These are phyloP conservation scores for Kwoniella heveanensis DNA, from an alignment of 768 basidiomycete species.

Conservation along the genomic window DNA sequence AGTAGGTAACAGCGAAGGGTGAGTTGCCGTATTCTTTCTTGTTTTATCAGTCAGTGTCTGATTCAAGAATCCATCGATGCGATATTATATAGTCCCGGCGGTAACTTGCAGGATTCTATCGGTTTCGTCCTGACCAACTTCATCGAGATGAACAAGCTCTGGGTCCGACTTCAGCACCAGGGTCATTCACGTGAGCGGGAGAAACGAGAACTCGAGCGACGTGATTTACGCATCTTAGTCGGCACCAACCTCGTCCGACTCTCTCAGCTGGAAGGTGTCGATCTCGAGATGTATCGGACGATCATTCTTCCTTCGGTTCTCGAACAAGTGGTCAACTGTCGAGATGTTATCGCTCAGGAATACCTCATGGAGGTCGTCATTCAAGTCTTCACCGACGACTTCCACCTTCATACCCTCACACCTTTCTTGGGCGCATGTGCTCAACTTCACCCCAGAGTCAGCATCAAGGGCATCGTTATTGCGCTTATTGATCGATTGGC, in stretches of 20 bases:
- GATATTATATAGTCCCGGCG: constrained; percentile 65
- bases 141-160: constrained; percentile 99
- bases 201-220: constrained; percentile 93
- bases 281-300: constrained; percentile 83
- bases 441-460: constrained; percentile 94
- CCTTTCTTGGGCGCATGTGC: constrained; percentile 96
- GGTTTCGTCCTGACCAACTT: constrained; percentile 96
- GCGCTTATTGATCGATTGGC: constrained; percentile 95
- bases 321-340: constrained; percentile 97
- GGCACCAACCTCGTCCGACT: constrained; percentile 96
- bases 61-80: too few relatives aligned
- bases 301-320: constrained; percentile 87
- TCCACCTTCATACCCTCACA: constrained; percentile 92
- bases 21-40: constrained; percentile 27
- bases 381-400: constrained; percentile 98
- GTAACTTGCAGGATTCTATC: constrained; percentile 92
- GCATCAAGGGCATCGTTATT: constrained; percentile 98
- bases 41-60: too few relatives aligned
- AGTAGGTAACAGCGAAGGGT: constrained; percentile 81
- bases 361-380: constrained; percentile 99
- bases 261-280: constrained; percentile 93
- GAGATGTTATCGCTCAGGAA: constrained; percentile 97
- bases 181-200: constrained; percentile 96
- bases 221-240: constrained; percentile 91
- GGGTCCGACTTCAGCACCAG: constrained; percentile 97